Base-by-base conservation (phyloP, 1,139 yeast genomes). In the Geotrichum histeridarum region DNA sequence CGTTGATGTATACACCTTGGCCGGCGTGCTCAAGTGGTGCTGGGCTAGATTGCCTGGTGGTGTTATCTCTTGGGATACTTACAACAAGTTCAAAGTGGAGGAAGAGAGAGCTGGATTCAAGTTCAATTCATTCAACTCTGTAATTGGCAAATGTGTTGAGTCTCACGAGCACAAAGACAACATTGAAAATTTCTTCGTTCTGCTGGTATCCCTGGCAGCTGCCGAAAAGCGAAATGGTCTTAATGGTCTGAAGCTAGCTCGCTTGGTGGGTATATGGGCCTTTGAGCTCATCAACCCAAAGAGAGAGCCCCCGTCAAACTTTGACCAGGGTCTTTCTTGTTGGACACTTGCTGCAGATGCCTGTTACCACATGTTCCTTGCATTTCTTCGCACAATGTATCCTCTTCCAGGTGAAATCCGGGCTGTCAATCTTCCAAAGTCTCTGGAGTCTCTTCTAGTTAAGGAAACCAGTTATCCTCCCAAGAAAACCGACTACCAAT, bases 261-360 rank as follows among this genome's bases (percentile, higher is more conserved):
- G 86, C 62, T 78, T 90, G 82, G 85, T 94, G 37, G 91, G 93
- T 22, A 72, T 88, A 38, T 90, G 96, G 96, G 97, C 96, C 0
- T 90, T 90, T 64, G 81, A 80, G 59, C 70, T 59, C 66, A 69
- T 54, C 61, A 69, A 48, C 54, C 67, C 49, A 60, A 68, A 62
- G 42, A 59, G 58, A 39, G 64, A 62, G 18, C 60, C 66, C 8
- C 61, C 64, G 2, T 70, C 73, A 58, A 63, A 74, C 38, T 88
- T 86, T 65, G 77, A 79, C 42, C 84, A 86, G 59, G 96, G 96
- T 1, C 69, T 89, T 51, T 80, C 81, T 41, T 78, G 80, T 50
- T 89, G 96, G 96, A 63, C 64, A 27, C 56, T 57, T 1, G 88
- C 91, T 1, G 84, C 95, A 6, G 90, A 86, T 64, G 96, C 96